phyloP scores from a whole-genome alignment of 2,329 filamentous ascomycete genomes.

The Ophiosphaerella narmari region DNA sequence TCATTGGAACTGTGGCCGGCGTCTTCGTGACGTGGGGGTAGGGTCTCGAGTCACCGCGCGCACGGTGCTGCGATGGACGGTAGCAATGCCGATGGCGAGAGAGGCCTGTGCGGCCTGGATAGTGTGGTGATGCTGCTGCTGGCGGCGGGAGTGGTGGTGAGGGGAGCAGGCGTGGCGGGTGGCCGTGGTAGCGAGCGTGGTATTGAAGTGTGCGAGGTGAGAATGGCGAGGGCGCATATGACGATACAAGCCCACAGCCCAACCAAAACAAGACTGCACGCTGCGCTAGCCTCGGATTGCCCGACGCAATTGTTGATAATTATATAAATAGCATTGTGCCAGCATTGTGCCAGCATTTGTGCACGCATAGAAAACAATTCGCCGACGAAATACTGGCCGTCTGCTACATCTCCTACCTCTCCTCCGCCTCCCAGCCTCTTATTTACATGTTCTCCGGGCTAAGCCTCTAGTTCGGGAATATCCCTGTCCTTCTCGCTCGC shows the following conservation, averaged over 20 bases:
- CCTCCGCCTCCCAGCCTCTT: conserved; percentile 11
- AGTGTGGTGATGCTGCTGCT: background rate
- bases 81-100: too few relatives aligned
- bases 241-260: conserved; percentile 7
- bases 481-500: conserved; percentile 5
- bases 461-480: conserved; percentile 3
- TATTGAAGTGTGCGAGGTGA: background rate
- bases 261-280: conserved; percentile 4
- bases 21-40: conserved; percentile 9
- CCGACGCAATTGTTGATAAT: too few relatives aligned
- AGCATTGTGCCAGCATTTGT: background rate
- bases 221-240: conserved; percentile 4
- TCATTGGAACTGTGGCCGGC: conserved; percentile 23
- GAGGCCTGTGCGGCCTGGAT: too few relatives aligned
- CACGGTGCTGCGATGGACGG: conserved; percentile 4
- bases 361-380: background rate
- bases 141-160: too few relatives aligned
- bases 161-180: too few relatives aligned
- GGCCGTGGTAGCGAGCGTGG: too few relatives aligned
- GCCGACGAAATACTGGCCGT: background rate
- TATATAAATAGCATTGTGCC: background rate
- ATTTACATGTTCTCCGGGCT: conserved; percentile 8
- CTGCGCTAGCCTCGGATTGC: background rate
- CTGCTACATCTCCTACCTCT: background rate
- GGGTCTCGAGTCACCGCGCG: conserved; percentile 2